These are phyloP conservation scores for Acanthamoeba castellanii DNA, from an alignment of 208 protist genomes.

Conservation along the genomic window DNA sequence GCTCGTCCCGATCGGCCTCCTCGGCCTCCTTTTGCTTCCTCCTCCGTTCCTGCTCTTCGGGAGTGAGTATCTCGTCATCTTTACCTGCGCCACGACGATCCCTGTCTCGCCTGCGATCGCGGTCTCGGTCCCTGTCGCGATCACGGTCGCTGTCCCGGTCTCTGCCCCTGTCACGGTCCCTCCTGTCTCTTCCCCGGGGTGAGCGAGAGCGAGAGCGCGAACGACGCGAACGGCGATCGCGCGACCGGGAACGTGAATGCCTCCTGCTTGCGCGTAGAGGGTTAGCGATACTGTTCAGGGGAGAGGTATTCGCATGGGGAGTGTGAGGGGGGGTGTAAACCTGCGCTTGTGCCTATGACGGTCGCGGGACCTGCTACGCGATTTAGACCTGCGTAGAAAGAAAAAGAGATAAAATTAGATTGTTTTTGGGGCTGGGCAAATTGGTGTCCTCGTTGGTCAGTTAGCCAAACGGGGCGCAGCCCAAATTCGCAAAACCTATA, in stretches of 20 bases:
- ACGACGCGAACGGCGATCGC: slow-evolving; percentile 31
- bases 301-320: neutral
- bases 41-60: slow-evolving; percentile 37
- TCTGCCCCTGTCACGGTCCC: neutral
- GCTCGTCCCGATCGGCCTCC: slow-evolving; percentile 73
- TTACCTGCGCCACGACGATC: slow-evolving; percentile 21
- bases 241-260: slow-evolving; percentile 49
- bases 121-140: neutral
- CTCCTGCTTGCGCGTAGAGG: slow-evolving; percentile 5
- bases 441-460: neutral
- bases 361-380: slow-evolving; percentile 37
- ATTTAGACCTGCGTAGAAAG: slow-evolving; percentile 41
- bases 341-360: slow-evolving; percentile 31
- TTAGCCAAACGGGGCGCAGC: neutral
- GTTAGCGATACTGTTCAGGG: neutral
- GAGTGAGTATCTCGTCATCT: slow-evolving; percentile 54
- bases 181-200: slow-evolving; percentile 41
- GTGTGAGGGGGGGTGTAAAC: neutral
- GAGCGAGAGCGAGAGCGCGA: slow-evolving; percentile 45
- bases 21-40: slow-evolving; percentile 63
- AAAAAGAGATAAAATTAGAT: neutral
- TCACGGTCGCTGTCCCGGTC: slow-evolving; percentile 15
- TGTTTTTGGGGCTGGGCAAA: too few species aligned
- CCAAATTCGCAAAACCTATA: neutral
- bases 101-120: neutral